Base-by-base conservation (phyloP, 371 early-diverging fungal genomes). In the Rhizomucor miehei region DNA sequence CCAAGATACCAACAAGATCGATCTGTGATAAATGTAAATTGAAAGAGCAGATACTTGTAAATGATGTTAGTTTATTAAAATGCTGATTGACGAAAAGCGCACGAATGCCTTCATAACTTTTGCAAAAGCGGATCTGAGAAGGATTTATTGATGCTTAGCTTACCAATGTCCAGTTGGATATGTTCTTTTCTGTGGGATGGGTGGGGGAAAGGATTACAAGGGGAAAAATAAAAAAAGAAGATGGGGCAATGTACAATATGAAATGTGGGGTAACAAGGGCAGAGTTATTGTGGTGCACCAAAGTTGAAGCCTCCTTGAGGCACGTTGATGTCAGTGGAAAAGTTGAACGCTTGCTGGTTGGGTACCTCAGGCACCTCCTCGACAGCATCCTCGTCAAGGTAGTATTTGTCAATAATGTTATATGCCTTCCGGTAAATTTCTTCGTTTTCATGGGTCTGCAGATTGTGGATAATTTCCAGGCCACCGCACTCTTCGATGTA, bases 361-460 rank as follows among this genome's bases (percentile, higher is more conserved):
- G 9, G 34, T 3, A 19, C 52, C 23, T 45, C 54, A 6, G 49
- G 40, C 46, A 59, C 39, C 14, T 37, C 59, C 35, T 87, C 89
- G 44, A 88, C 93, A 3, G 89, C 93, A 6, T 94, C 94, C 19
- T 71, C 77, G 37, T 92, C 93, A 36, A 67, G 75, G 72, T 95
- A 98, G 82, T 95, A 98, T 69, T 87, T 91, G 68, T 95, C 95
- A 54, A 99, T 93, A 65, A 98, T 89, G 55, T 73, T 63, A 71
- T 93, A 95, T 9, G 95, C 90, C 82, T 97, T 97, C 71, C 88
- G 86, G 85, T 97, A 97, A 56, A 99, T 93, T 16, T 96, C 95
- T 16, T 73, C 66, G 67, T 94, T 94, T 53, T 91, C 92, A 77
- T 95, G 95, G 49, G 79, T 74, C 73, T 97, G 98, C 52, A 99